Percentiles rank a stretch among this genome's conserved stretches.
Evolutionary conservation across 2,329 filamentous ascomycete species (phyloP).

Genomic region (Davidsoniella virescens): DNA sequence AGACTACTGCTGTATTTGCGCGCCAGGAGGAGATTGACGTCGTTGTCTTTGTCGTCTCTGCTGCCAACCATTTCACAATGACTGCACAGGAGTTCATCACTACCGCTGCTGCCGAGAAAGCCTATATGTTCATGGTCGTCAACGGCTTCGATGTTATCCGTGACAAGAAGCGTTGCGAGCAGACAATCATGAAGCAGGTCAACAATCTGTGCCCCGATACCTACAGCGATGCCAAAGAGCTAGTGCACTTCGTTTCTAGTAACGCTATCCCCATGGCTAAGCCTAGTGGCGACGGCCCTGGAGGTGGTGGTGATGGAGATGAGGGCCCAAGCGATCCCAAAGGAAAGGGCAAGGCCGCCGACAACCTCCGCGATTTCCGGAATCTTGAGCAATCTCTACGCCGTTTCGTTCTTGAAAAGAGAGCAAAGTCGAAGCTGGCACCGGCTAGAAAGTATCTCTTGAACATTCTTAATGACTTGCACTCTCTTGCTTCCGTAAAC

Average conservation of each 20-base stretch:
- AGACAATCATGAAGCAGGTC: constrained; percentile 86
- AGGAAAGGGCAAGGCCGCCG: constrained; percentile 72
- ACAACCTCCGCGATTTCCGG: constrained; percentile 80
- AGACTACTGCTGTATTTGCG: constrained; percentile 94
- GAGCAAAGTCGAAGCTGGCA: constrained; percentile 84
- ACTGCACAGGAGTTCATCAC: constrained; percentile 97
- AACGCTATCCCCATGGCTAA: constrained; percentile 72
- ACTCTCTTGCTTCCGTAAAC: constrained; percentile 72
- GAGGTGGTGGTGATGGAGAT: constrained; percentile 35
- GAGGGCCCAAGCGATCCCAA: constrained; percentile 32
- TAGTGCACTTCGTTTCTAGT: constrained; percentile 96
- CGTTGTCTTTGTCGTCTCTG: constrained; percentile 94
- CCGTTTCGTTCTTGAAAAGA: constrained; percentile 89
- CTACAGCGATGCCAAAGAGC: constrained; percentile 76
- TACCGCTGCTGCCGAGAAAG: constrained; percentile 89
- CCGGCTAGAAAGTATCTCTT: constrained; percentile 90
- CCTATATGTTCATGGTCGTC: constrained; percentile 97
- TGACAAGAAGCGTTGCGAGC: constrained; percentile 79
- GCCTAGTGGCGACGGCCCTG: constrained; percentile 38
- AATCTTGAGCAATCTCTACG: constrained; percentile 75
- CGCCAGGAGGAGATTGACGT: constrained; percentile 97
- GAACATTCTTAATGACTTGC: constrained; percentile 79
- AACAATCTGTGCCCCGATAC: constrained; percentile 76
- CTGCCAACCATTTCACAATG: constrained; percentile 92
- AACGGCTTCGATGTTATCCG: constrained; percentile 92